Evolutionary conservation across 768 basidiomycete genomes (phyloP).

Genomic region (Cystobasidium ongulense): DNA sequence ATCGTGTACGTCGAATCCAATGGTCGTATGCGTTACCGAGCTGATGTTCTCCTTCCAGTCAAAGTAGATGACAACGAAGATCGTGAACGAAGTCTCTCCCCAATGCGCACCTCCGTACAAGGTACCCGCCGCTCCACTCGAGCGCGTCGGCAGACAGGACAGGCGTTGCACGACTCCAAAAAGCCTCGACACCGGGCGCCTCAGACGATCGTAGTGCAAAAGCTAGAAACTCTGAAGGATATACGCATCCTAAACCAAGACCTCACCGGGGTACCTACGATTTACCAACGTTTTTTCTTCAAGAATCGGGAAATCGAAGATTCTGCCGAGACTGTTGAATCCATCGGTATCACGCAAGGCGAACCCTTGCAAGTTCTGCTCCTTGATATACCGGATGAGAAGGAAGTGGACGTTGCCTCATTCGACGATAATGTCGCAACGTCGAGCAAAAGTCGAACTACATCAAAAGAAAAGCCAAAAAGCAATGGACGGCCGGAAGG

Average conservation of each 20-base stretch:
- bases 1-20: not conserved
- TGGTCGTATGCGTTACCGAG: too few species aligned
- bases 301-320: constrained; percentile 15
- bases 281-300: constrained; percentile 17
- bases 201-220: not conserved
- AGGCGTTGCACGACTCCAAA: not conserved
- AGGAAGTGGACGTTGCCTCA: not conserved
- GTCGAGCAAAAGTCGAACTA: not conserved
- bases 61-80: not conserved
- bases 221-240: constrained; percentile 3
- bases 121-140: constrained; percentile 4
- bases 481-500: constrained; percentile 7
- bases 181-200: not conserved
- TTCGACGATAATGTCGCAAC: not conserved
- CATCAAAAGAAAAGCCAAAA: not conserved
- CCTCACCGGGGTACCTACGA: not conserved
- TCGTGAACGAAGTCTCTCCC: not conserved
- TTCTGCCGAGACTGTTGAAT: constrained; percentile 11
- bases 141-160: not conserved
- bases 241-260: constrained; percentile 15
- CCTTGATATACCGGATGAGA: not conserved
- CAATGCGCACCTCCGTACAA: not conserved
- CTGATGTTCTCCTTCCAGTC: too few species aligned
- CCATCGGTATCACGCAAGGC: constrained; percentile 14
- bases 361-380: constrained; percentile 6